phyloP scores from a whole-genome alignment of 768 basidiomycete genomes.

The Suillus placidus region DNA sequence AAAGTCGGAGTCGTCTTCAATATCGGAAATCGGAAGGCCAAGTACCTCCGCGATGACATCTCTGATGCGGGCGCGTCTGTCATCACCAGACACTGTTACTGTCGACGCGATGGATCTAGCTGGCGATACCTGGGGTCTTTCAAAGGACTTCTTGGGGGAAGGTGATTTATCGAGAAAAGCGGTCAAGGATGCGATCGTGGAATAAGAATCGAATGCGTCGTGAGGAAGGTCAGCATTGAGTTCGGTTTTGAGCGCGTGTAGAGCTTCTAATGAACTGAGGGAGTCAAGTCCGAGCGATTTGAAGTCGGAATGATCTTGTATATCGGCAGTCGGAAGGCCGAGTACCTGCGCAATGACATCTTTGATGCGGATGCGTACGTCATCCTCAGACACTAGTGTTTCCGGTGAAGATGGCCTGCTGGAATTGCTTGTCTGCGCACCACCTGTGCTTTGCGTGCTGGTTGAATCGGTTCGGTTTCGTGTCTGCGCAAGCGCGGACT shows the following conservation, averaged over 20 bases:
- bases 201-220: constrained; percentile 43
- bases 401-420: constrained; percentile 38
- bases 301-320: constrained; percentile 51
- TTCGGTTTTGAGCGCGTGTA: constrained; percentile 47
- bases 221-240: constrained; percentile 47
- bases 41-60: constrained; percentile 49
- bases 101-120: not conserved
- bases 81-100: constrained; percentile 32
- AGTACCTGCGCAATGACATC: constrained; percentile 48
- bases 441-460: constrained; percentile 23
- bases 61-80: constrained; percentile 32
- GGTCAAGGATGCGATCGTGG: constrained; percentile 37
- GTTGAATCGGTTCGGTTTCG: constrained; percentile 32
- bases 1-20: constrained; percentile 51
- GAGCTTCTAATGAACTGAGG: constrained; percentile 62
- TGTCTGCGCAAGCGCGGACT: constrained; percentile 11
- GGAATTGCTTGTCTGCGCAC: constrained; percentile 10
- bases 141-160: not conserved
- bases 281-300: constrained; percentile 67
- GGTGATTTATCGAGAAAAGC: constrained; percentile 12
- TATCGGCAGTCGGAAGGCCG: constrained; percentile 25
- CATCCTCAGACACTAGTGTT: constrained; percentile 42
- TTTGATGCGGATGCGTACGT: constrained; percentile 33
- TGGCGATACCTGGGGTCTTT: not conserved
- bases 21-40: constrained; percentile 27